A percentile compares a stretch with the other conserved stretches of the same genome.
Conservation (phyloP, 371 early-diverging fungal genomes). For the Coemansia linderi region DNA sequence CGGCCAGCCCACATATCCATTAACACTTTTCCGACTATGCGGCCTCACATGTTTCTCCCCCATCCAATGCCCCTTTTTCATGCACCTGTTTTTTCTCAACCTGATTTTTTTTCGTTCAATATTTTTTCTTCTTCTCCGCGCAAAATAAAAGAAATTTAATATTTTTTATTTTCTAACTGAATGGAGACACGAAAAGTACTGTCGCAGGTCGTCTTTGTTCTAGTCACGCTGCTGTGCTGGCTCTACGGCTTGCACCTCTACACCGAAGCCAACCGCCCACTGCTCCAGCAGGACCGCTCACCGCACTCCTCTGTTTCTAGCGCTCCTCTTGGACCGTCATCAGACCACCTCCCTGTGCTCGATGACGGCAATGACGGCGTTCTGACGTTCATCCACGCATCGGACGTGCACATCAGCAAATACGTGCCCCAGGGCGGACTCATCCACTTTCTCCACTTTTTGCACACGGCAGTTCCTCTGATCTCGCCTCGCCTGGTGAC, state of each 20-base stretch:
- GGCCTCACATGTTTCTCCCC: not conserved
- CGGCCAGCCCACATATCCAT: not conserved
- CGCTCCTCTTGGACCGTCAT: not conserved
- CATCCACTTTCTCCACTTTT: constrained; percentile 73
- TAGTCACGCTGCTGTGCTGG: constrained; percentile 39
- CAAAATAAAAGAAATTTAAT: not conserved
- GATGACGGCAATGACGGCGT: constrained; percentile 33
- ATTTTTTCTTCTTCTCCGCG: constrained; percentile 2
- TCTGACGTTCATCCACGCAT: constrained; percentile 62
- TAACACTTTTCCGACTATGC: not conserved
- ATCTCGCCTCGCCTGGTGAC: constrained; percentile 70
- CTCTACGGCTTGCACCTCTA: constrained; percentile 41
- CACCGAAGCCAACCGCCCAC: constrained; percentile 30
- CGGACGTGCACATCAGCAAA: constrained; percentile 84
- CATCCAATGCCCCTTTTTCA: not conserved
- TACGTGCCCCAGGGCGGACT: constrained; percentile 68
- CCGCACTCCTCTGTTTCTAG: not conserved
- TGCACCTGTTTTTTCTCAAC: not conserved
- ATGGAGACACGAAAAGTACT: constrained; percentile 8
- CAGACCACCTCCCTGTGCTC: not conserved
- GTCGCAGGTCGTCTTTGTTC: constrained; percentile 12
- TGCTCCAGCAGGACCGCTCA: not conserved
- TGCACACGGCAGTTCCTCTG: constrained; percentile 69
- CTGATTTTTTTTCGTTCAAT: not conserved
- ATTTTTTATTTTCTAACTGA: not conserved